Base-by-base conservation (phyloP, 257 asterid species). In the Fraxinus anomala region DNA sequence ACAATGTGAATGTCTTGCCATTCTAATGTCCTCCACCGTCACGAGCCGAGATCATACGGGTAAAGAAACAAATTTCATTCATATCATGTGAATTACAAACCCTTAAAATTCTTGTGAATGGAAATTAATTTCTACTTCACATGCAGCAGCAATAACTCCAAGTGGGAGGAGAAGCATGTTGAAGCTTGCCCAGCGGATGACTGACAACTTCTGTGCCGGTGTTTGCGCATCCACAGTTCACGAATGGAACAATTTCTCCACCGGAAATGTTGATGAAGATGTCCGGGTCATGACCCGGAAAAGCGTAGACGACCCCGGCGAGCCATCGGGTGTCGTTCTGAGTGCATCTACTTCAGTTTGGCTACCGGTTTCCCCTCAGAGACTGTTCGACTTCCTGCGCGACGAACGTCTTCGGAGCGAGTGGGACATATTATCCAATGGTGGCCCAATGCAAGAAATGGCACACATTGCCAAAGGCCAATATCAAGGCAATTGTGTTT, bases 401-500 rank as follows among this genome's bases (percentile, higher is more conserved):
- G 90, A 95, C 42, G 98, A 91, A 67, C 92, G 88, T 2, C 78
- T 90, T 75, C 84, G 99, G 75, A 91, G 97, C 71, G 94, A 90
- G 84, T 95, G 99, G 99, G 99, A 95, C 76, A 91, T 95, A 49
- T 83, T 93, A 68, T 93, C 99, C 78, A 90, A 93, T 34, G 96
- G 97, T 9, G 99, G 97, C 0, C 99, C 98, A 17, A 93, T 95
- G 98, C 98, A 93, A 76, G 98, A 95, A 66, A 90, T 95, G 96
- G 93, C 96, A 26, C 97, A 88, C 68, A 90, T 95, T 30, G 96
- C 98, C 73, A 95, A 95, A 82, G 97, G 97, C 47, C 96, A 87
- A 80, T 96, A 91, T 72, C 98, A 86, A 54, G 96, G 93, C 88
- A 95, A 93, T 74, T 93, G 94, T 49, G 98, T 93, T 73, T 93